Evolutionary conservation across 768 basidiomycete genomes (phyloP), one percentile per base, ranked within the genome.

Genomic region (Leccinum pellstonianum): DNA sequence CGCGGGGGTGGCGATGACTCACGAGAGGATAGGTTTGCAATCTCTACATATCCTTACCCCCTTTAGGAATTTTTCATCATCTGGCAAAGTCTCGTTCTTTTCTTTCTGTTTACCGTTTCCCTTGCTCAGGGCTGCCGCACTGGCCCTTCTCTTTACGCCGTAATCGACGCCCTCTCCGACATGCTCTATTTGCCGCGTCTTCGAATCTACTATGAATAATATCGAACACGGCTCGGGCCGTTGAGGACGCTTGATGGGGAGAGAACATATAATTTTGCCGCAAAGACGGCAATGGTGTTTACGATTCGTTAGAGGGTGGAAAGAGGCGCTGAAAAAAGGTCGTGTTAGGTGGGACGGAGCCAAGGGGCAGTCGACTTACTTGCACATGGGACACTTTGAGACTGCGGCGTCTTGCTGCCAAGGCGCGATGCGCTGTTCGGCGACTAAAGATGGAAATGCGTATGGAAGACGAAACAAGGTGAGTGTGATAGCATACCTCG

Each of bases 211-310:
- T 10, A 95, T 83, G 66, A 97, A 92, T 33, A 97, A 78, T 5
- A 89, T 75, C 0, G 93, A 95, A 67, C 94, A 97, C 6, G 81
- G 75, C 51, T 79, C 78, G 2, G 79, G 80, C 21, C 93, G 83
- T 65, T 86, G 84, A 3, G 87, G 85, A 4, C 77, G 81, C 58
- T 91, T 93, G 11, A 87, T 78, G 0, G 94, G 93, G 5, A 97
- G 80, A 1, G 95, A 90, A 68, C 96, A 98, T 12, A 98, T 86
- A 43, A 98, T 91, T 57, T 87, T 81, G 0, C 96, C 96, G 65
- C 96, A 98, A 14, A 98, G 78, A 9, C 96, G 87, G 70, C 96
- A 98, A 69, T 98, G 96, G 66, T 98, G 96, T 75, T 96, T 96
- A 14, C 96, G 86, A 65, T 94, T 96, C 1, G 93, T 92, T 3